Evolutionary conservation across 2,329 filamentous ascomycete genomes (phyloP).

Genomic region (Sphaerulina musiva): DNA sequence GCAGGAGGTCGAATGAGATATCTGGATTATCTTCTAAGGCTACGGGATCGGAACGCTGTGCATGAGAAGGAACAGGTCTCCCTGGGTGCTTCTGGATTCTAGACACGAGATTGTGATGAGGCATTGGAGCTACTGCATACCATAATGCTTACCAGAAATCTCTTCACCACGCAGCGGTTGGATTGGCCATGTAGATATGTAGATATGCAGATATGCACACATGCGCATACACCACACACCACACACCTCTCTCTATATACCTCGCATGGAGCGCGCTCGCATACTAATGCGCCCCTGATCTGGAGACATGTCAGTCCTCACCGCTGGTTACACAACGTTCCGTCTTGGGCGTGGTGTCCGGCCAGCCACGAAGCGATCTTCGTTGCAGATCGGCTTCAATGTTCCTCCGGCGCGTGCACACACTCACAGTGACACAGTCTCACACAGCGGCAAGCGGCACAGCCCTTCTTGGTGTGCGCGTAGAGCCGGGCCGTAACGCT

Average conservation of each 20-base stretch:
- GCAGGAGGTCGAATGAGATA: background rate
- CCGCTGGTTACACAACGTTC: slow-evolving; percentile 15
- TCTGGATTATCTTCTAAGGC: background rate
- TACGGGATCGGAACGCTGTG: slow-evolving; percentile 13
- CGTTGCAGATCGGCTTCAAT: slow-evolving; percentile 4
- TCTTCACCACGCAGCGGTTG: slow-evolving; percentile 10
- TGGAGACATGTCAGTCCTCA: slow-evolving; percentile 14
- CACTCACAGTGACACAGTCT: too few relatives aligned
- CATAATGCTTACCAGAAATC: slow-evolving; percentile 18
- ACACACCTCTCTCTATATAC: background rate
- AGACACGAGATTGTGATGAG: background rate
- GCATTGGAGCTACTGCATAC: slow-evolving; percentile 16
- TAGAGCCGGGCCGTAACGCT: slow-evolving; percentile 9
- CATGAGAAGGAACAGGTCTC: slow-evolving; percentile 13
- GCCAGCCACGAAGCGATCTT: background rate
- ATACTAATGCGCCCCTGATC: background rate
- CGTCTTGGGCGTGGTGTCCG: background rate
- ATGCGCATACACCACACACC: too few relatives aligned
- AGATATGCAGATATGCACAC: background rate
- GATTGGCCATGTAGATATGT: slow-evolving; percentile 11
- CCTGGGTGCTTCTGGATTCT: background rate
- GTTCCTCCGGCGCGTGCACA: slow-evolving; percentile 5
- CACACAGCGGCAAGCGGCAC: too few relatives aligned
- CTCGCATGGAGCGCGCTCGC: background rate
- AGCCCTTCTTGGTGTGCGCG: background rate